Evolutionary conservation across 371 early-diverging fungal species (phyloP).

Genomic region (Rhizopus sp.): DNA sequence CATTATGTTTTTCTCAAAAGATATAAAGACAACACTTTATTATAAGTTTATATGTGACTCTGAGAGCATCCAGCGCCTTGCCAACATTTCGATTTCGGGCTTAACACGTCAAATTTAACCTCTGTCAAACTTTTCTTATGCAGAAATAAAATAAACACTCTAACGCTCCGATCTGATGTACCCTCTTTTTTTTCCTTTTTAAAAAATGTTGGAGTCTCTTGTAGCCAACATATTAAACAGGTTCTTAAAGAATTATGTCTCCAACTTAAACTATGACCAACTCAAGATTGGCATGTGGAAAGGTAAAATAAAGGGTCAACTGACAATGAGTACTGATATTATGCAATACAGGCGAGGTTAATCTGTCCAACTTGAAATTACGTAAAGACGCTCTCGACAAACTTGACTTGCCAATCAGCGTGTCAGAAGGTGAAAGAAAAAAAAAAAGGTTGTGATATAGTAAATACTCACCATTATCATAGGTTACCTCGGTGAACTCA

Average conservation of each 20-base stretch:
- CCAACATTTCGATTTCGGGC: no score
- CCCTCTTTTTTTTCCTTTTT: background rate
- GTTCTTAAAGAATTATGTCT: conserved; percentile 85
- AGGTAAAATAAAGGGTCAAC: conserved; percentile 37
- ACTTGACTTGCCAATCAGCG: conserved; percentile 83
- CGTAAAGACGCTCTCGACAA: conserved; percentile 80
- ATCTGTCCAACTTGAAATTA: conserved; percentile 74
- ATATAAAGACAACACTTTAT: no score
- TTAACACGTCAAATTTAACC: no score
- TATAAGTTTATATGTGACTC: no score
- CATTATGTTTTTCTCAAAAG: no score
- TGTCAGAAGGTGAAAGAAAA: conserved; percentile 65
- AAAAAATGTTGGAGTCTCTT: conserved; percentile 75
- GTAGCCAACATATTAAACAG: conserved; percentile 77
- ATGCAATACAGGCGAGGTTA: conserved; percentile 72
- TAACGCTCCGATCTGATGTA: background rate
- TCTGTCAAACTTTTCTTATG: no score
- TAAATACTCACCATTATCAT: background rate
- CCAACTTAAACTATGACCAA: conserved; percentile 85
- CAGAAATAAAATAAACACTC: no score
- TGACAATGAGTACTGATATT: background rate
- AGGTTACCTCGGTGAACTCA: conserved; percentile 84
- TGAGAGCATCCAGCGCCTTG: no score
- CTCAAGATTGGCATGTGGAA: conserved; percentile 87
- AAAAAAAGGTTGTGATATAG: no score